Evolutionary conservation across 257 asterid species (phyloP), one percentile per base, ranked within the genome.

Genomic region (Verbascum thapsus): DNA sequence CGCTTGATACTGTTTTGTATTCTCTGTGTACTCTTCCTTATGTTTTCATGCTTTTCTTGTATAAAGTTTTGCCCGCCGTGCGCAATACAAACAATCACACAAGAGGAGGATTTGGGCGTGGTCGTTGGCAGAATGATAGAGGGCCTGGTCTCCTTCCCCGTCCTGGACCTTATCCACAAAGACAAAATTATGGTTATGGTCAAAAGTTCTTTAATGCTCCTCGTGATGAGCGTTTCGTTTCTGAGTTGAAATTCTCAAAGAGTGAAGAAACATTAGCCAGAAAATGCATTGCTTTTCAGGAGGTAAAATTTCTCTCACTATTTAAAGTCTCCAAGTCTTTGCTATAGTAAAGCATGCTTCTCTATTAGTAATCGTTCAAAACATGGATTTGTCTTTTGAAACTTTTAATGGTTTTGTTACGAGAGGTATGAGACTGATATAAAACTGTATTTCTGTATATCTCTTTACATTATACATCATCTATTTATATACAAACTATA

Each of bases 241-340:
- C 96, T 47, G 97, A 89, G 69, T 68, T 92, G 74, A 92, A 92
- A 82, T 81, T 92, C 76, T 74, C 85, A 26, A 92, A 92, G 76
- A 89, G 94, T 66, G 99, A 92, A 74, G 97, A 92, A 78, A 87
- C 96, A 3, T 81, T 92, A 72, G 95, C 97, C 12, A 85, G 99
- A 72, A 89, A 92, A 78, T 54, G 78, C 66, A 79, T 77, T 61
- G 69, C 80, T 19, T 87, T 89, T 77, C 99, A 92, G 81, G 95
- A 87, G 96, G 99, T 92, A 74, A 62, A 30, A 45, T 39, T 50
- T 19, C 32, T 50, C 62, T 52, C 17, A 38, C 30, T 65, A 34
- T 38, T 10, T 7, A 34, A 35, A 20, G 51, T 35, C 18, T 38
- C 59, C 58, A 23, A 59, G 61, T 43, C 40, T 37, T 67, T 49